Percentiles rank a stretch among this genome's conserved stretches.
Conservation (phyloP, 768 basidiomycete species). For the Naganishia vishniacii region DNA sequence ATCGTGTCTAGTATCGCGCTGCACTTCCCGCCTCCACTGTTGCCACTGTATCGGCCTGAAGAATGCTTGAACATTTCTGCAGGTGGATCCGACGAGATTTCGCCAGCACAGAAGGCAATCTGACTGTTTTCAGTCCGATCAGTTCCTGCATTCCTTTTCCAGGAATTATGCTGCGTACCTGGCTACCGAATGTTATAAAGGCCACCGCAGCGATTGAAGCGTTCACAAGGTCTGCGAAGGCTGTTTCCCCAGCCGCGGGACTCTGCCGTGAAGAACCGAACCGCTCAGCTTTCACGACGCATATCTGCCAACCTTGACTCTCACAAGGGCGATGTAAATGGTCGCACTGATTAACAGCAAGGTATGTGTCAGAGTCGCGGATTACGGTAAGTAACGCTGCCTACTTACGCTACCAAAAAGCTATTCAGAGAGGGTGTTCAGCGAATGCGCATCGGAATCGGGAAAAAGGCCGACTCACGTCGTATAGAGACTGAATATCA, state of each 20-base stretch:
- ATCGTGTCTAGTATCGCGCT: too few species aligned
- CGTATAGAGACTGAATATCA: background rate
- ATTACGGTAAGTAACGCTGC: too few species aligned
- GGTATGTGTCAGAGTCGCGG: background rate
- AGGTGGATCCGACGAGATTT: background rate
- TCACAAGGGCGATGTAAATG: background rate
- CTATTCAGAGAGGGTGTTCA: background rate
- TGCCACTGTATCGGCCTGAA: too few species aligned
- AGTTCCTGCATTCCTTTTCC: background rate
- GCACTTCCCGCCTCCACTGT: too few species aligned
- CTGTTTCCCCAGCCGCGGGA: background rate
- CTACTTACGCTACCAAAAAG: conserved; percentile 5
- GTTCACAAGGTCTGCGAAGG: conserved; percentile 2
- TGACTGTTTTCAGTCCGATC: background rate
- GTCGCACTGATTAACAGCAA: background rate
- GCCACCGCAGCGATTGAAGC: conserved; percentile 6
- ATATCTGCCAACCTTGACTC: background rate
- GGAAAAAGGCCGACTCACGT: background rate
- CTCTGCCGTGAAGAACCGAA: background rate
- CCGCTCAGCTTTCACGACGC: background rate
- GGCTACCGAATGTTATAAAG: conserved; percentile 1
- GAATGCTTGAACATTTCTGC: too few species aligned
- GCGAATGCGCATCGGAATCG: background rate
- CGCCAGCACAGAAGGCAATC: conserved; percentile 1
- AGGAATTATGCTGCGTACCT: background rate